Evolutionary conservation across 148 eudicot genomes (phyloP), one percentile per base, ranked within the genome.

Genomic region (Camellia japonica): DNA sequence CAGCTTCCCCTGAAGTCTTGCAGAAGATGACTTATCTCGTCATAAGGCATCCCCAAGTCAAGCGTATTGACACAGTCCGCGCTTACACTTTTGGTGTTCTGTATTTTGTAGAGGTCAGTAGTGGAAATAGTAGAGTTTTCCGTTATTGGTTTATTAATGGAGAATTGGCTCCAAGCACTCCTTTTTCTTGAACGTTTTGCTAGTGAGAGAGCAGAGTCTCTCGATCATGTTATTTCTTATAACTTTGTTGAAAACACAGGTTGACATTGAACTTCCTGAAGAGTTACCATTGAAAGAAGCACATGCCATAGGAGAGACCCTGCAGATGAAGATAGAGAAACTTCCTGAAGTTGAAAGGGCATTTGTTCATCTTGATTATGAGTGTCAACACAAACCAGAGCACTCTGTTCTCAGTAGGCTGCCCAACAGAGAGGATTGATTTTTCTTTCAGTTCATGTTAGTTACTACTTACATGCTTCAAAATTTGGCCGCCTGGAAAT

Each of bases 371-470:
- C 89, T 95, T 12, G 98, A 95, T 88, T 87, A 80, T 71, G 98
- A 95, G 86, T 93, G 97, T 38, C 90, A 88, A 8, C 98, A 95
- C 86, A 95, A 95, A 83, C 97, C 98, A 42, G 98, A 95, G 87
- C 98, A 93, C 88, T 86, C 89, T 66, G 80, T 95, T 82, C 90
- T 93, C 75, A 91, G 79, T 76, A 86, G 93, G 78, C 90, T 95
- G 65, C 97, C 98, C 30, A 88, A 90, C 76, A 87, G 78, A 12
- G 91, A 93, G 41, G 91, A 97, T 70, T 95, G 85, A 95, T 64
- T 77, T 60, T 79, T 38, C 18, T 30, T 30, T 30, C 38, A 30
- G 38, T 30, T 30, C 38, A 30, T 30, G 38, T 30, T 1, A 30
- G 38, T 30, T 30, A 30, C 1, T 30, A 30, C 38, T 30, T 30